Evolutionary conservation across 768 basidiomycete species (phyloP).

Genomic region (Rhodosporidiobolus sp.): DNA sequence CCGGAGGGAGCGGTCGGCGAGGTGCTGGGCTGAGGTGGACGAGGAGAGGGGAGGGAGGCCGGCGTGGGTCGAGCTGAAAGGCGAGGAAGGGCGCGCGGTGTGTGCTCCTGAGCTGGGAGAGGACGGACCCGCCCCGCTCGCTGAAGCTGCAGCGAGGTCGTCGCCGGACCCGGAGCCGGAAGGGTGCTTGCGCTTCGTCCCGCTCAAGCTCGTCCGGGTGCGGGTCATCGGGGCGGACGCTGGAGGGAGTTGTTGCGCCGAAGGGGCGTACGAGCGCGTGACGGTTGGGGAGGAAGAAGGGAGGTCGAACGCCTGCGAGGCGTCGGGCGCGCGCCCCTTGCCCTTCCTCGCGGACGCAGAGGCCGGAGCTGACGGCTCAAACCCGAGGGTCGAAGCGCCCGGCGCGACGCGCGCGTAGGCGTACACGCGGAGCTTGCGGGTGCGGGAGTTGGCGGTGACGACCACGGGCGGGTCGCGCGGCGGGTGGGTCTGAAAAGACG

Average conservation of each 20-base stretch:
- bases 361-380: neutral
- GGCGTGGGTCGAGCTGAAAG: too few species aligned
- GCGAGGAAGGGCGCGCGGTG: too few species aligned
- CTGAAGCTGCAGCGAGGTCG: too few species aligned
- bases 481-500: too few species aligned
- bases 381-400: neutral
- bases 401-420: neutral
- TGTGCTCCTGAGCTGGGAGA: neutral
- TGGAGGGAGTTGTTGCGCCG: neutral
- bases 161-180: neutral
- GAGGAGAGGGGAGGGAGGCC: too few species aligned
- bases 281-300: neutral
- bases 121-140: neutral
- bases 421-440: constrained; percentile 28
- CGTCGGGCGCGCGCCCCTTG: neutral
- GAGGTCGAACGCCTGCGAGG: neutral
- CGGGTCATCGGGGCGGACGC: neutral
- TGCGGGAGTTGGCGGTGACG: constrained; percentile 12
- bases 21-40: neutral
- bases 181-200: constrained; percentile 15
- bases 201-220: neutral
- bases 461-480: neutral
- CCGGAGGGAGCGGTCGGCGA: neutral
- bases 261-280: too few species aligned
- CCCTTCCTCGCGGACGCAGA: neutral